phyloP scores from a whole-genome alignment of 1,284 basidiomycete genomes.

The Thelephora terrestris region DNA sequence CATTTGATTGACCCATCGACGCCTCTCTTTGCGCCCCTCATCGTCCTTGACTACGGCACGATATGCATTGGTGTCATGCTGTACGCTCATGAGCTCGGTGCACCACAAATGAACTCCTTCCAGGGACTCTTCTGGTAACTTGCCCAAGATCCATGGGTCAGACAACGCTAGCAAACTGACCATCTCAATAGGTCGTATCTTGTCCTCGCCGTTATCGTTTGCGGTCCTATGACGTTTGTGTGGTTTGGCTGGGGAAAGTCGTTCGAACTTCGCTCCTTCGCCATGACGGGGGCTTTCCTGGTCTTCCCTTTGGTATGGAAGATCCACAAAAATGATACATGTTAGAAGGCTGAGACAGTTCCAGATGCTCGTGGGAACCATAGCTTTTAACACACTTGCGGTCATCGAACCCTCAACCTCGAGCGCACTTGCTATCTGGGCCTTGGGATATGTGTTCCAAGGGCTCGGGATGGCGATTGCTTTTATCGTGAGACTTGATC shows the following conservation, averaged over 20 bases:
- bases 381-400: neutral
- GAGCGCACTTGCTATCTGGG: neutral
- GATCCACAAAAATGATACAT: neutral
- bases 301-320: neutral
- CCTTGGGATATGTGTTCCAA: neutral
- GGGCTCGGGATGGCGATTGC: neutral
- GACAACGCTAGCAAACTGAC: too few relatives aligned
- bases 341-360: neutral
- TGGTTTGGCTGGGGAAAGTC: neutral
- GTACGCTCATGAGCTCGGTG: neutral
- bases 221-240: neutral
- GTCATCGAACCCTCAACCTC: neutral
- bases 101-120: neutral
- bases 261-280: neutral
- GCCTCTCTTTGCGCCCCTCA: neutral
- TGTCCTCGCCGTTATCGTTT: neutral
- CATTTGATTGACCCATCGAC: neutral
- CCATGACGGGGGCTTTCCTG: neutral
- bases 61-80: neutral
- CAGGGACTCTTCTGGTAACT: neutral
- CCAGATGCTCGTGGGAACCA: constrained; percentile 1
- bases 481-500: neutral
- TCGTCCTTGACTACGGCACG: neutral
- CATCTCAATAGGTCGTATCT: neutral
- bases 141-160: too few relatives aligned